Percentiles rank a stretch among this genome's conserved stretches.
These are phyloP conservation scores for Lepiota brunneoincarnata DNA, from an alignment of 768 basidiomycete genomes.

Conservation along the genomic window DNA sequence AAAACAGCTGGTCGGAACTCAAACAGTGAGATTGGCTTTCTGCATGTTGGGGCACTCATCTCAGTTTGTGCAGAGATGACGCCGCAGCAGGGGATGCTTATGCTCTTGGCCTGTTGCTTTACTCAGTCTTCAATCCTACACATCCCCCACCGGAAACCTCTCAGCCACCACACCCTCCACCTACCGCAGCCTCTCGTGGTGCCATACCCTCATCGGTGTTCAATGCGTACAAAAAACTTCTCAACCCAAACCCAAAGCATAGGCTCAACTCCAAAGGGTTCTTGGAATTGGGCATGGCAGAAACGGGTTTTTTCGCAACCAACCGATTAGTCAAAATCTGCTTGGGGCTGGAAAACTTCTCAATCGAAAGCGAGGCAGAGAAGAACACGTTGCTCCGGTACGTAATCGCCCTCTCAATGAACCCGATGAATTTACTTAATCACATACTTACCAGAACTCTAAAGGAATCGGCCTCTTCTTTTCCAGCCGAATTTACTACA, in stretches of 20 bases:
- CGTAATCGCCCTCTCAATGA: slow-evolving; percentile 9
- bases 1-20: slow-evolving; percentile 75
- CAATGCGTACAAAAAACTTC: slow-evolving; percentile 78
- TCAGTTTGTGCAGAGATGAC: slow-evolving; percentile 32
- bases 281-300: slow-evolving; percentile 76
- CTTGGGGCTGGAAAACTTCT: slow-evolving; percentile 81
- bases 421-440: not conserved
- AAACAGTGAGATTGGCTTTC: slow-evolving; percentile 61
- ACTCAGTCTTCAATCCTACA: slow-evolving; percentile 83
- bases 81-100: slow-evolving; percentile 81
- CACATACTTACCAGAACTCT: slow-evolving; percentile 50
- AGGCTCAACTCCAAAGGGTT: slow-evolving; percentile 77
- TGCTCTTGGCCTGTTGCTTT: slow-evolving; percentile 82
- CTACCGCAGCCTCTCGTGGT: slow-evolving; percentile 73
- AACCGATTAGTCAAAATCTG: slow-evolving; percentile 88
- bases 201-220: slow-evolving; percentile 75
- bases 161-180: slow-evolving; percentile 75
- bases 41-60: not conserved
- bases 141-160: slow-evolving; percentile 67
- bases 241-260: slow-evolving; percentile 84
- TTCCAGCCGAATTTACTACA: slow-evolving; percentile 84
- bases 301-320: slow-evolving; percentile 77
- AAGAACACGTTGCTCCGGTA: slow-evolving; percentile 72
- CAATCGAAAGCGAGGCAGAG: slow-evolving; percentile 76
- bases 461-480: slow-evolving; percentile 73